These are phyloP conservation scores for Didymella segeticola DNA, from an alignment of 2,329 filamentous ascomycete genomes.

Conservation along the genomic window DNA sequence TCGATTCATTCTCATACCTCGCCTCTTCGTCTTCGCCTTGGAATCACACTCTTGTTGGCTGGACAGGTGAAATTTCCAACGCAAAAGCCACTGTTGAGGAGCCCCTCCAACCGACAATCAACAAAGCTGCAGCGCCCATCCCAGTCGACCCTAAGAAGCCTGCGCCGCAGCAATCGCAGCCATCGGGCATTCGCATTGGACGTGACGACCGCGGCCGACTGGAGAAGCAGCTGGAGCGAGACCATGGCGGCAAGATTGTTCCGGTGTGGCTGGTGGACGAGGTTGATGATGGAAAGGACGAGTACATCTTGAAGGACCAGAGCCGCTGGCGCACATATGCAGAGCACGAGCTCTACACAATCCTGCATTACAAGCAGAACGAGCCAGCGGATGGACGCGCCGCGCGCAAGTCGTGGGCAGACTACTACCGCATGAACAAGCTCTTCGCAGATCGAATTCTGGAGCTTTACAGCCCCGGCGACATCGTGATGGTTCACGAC, in stretches of 20 bases:
- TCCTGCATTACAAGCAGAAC: slow-evolving; percentile 96
- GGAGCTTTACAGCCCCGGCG: slow-evolving; percentile 87
- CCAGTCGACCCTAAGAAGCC: slow-evolving; percentile 70
- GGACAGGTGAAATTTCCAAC: slow-evolving; percentile 79
- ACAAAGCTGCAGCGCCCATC: slow-evolving; percentile 79
- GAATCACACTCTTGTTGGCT: slow-evolving; percentile 92
- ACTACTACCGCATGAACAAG: slow-evolving; percentile 93
- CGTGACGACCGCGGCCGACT: slow-evolving; percentile 73
- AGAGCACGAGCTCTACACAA: slow-evolving; percentile 87
- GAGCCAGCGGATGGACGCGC: slow-evolving; percentile 84
- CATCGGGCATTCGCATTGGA: slow-evolving; percentile 74
- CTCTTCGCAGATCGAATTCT: slow-evolving; percentile 90
- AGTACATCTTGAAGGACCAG: slow-evolving; percentile 79
- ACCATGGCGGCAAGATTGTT: slow-evolving; percentile 77
- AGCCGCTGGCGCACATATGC: slow-evolving; percentile 87
- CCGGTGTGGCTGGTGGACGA: slow-evolving; percentile 91
- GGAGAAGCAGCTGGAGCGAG: slow-evolving; percentile 74
- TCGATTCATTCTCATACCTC: slow-evolving; percentile 88
- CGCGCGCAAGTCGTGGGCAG: slow-evolving; percentile 84
- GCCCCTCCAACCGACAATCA: slow-evolving; percentile 62
- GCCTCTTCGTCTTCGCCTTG: slow-evolving; percentile 83
- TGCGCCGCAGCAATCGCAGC: slow-evolving; percentile 62
- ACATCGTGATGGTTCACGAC: slow-evolving; percentile 91
- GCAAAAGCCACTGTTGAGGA: slow-evolving; percentile 33
- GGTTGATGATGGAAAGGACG: slow-evolving; percentile 70